Evolutionary conservation across 306 rosid genomes (phyloP), one percentile per base, ranked within the genome.

Genomic region (Trifolium pratense): DNA sequence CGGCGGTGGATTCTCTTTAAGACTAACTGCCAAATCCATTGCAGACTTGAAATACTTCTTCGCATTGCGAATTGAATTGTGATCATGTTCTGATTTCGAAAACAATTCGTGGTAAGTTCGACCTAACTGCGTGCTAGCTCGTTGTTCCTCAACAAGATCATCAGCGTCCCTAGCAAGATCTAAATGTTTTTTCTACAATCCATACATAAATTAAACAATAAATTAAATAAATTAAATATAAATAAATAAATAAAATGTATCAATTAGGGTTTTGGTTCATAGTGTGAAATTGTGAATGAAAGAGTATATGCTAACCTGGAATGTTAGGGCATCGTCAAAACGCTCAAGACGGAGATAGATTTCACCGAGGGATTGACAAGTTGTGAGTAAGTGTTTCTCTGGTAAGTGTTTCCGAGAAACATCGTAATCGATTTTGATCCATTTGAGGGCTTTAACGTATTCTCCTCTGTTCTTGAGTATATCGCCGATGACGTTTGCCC

Each of bases 311-410:
- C 3, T 56, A 55, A 80, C 98, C 98, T 94, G 98, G 80, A 69
- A 94, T 65, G 34, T 18, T 29, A 91, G 88, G 70, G 97, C 98
- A 2, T 89, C 80, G 20, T 55, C 7, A 87, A 86, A 94, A 1
- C 66, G 68, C 58, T 86, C 88, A 15, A 87, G 98, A 7, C 96
- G 91, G 69, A 94, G 92, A 57, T 91, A 91, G 70, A 91, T 81
- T 71, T 94, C 98, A 3, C 97, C 98, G 53, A 94, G 86, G 13
- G 97, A 94, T 85, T 94, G 98, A 21, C 98, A 91, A 2, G 97
- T 86, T 5, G 96, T 84, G 23, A 94, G 82, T 78, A 88, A 82
- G 13, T 94, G 90, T 65, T 83, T 86, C 45, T 87, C 87, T 0
- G 89, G 80, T 70, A 94, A 78, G 51, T 78, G 61, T 59, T 83